Evolutionary conservation across 805 yeast species (phyloP).

Genomic region (Pichia exigua): DNA sequence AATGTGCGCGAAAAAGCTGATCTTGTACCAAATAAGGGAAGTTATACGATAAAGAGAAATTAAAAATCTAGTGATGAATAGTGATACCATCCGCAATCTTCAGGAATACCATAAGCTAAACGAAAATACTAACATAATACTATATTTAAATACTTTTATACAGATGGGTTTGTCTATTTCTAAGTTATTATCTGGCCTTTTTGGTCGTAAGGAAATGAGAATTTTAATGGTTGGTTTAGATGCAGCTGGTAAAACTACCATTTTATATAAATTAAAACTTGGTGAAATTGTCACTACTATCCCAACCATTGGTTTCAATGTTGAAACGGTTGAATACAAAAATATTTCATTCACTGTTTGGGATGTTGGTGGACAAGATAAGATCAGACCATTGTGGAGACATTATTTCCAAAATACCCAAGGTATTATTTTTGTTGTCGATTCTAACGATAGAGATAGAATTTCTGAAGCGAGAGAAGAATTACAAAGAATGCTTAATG

Average conservation of each 20-base stretch:
- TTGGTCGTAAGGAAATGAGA: slow-evolving; percentile 97
- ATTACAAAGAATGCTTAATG: slow-evolving; percentile 95
- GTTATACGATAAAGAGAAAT: no score
- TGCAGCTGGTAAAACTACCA: slow-evolving; percentile 98
- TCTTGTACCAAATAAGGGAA: no score
- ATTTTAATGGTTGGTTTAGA: slow-evolving; percentile 97
- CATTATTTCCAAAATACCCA: slow-evolving; percentile 98
- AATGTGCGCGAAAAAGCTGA: no score
- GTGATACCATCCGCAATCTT: background rate
- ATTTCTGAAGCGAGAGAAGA: slow-evolving; percentile 97
- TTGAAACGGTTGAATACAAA: slow-evolving; percentile 95
- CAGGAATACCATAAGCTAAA: background rate
- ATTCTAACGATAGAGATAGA: slow-evolving; percentile 97
- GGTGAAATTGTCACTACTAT: slow-evolving; percentile 95
- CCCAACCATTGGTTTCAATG: slow-evolving; percentile 96
- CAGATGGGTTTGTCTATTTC: slow-evolving; percentile 94
- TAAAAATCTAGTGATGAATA: no score
- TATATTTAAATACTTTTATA: background rate
- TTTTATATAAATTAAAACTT: slow-evolving; percentile 85
- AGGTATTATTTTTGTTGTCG: slow-evolving; percentile 96
- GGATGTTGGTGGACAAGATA: slow-evolving; percentile 99
- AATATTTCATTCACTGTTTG: slow-evolving; percentile 94
- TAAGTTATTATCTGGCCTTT: slow-evolving; percentile 87
- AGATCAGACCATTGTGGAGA: slow-evolving; percentile 98
- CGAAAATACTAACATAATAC: background rate